Base-by-base conservation (phyloP, 2,329 filamentous ascomycete species). In the Hansfordia pulvinata region DNA sequence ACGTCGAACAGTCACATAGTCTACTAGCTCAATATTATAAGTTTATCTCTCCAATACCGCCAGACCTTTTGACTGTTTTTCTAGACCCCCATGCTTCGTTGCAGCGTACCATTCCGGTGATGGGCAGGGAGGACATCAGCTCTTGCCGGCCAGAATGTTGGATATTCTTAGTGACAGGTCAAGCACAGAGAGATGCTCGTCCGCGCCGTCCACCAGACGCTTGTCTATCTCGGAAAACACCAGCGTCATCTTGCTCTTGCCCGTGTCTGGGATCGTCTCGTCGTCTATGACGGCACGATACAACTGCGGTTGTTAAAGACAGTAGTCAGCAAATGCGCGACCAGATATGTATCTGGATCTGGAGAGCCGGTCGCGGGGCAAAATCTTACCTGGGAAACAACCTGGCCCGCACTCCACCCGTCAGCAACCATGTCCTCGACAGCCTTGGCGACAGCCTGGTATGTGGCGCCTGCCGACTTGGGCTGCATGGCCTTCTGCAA, bases 161-260 rank as follows among this genome's bases (percentile, higher is more conserved):
- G 82, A 82, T 56, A 93, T 79, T 43, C 82, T 75, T 45, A 96
- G 62, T 6, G 79, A 67, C 37, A 96, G 49, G 50, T 98, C 88
- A 17, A 98, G 58, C 32, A 96, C 79, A 1, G 82, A 84, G 14
- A 98, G 60, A 49, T 98, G 88, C 56, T 98, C 90, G 46, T 98
- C 90, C 3, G 86, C 80, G 7, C 90, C 90, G 51, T 99, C 92
- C 5, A 93, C 79, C 24, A 98, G 56, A 37, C 90, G 69, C 63
- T 96, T 96, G 48, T 99, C 90, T 16, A 88, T 67, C 51, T 96
- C 86, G 1, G 86, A 94, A 47, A 98, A 98, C 4, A 88, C 64
- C 35, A 82, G 64, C 25, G 88, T 77, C 32, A 98, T 88, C 49
- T 77, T 77, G 47, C 88, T 92, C 58, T 98, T 98, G 46, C 93